phyloP scores from a whole-genome alignment of 306 rosid species.

The Castanopsis chinensis region DNA sequence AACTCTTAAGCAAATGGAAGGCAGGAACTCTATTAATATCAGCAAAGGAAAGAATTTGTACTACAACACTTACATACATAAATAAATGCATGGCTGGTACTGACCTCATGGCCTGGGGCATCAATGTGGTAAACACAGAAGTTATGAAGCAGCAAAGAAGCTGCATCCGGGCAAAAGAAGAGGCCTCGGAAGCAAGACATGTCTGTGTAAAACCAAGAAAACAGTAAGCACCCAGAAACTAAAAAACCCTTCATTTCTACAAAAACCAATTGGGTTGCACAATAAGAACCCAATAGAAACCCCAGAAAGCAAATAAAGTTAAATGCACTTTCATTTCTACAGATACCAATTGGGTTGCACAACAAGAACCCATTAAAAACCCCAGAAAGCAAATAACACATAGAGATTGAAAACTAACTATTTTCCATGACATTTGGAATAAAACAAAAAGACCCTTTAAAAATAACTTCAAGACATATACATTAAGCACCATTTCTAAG shows the following conservation, averaged over 20 bases:
- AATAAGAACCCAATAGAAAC: neutral
- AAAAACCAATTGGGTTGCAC: neutral
- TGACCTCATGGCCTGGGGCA: constrained; percentile 94
- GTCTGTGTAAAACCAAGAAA: constrained; percentile 39
- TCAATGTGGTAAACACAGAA: constrained; percentile 89
- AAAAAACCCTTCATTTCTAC: neutral
- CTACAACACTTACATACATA: neutral
- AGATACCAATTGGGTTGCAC: neutral
- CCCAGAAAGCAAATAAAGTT: neutral
- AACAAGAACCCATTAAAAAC: neutral
- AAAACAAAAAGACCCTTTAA: constrained; percentile 8
- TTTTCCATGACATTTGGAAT: neutral
- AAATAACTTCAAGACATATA: neutral
- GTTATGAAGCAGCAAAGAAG: constrained; percentile 83
- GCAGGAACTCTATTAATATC: constrained; percentile 21
- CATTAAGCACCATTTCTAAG: neutral
- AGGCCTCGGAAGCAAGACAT: constrained; percentile 83
- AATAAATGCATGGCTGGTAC: constrained; percentile 23
- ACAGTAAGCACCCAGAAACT: neutral
- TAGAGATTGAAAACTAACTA: neutral
- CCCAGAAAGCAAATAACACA: neutral
- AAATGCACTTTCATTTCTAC: neutral
- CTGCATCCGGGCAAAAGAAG: constrained; percentile 72
- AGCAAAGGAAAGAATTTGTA: neutral
- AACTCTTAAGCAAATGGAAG: constrained; percentile 55